phyloP scores from a whole-genome alignment of 2,329 filamentous ascomycete genomes.

The Aspergillus eucalypticola region DNA sequence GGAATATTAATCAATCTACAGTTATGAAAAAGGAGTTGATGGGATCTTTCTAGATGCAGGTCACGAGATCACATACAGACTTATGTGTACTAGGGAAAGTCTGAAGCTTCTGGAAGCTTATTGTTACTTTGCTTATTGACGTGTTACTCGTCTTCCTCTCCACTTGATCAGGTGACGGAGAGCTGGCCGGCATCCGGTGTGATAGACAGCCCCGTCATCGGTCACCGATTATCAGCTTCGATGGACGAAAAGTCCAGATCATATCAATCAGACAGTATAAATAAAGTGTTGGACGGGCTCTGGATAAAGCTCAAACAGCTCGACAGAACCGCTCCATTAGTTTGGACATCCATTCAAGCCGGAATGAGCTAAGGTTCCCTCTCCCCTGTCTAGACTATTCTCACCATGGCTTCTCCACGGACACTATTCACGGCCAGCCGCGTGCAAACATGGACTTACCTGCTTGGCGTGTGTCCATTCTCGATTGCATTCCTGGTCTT shows the following conservation, averaged over 20 bases:
- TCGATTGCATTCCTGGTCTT: constrained; percentile 67
- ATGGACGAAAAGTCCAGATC: no score
- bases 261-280: no score
- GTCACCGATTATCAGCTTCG: constrained; percentile 1
- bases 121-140: no score
- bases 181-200: background rate
- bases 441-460: constrained; percentile 60
- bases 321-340: background rate
- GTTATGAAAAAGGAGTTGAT: no score
- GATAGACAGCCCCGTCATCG: background rate
- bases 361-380: background rate
- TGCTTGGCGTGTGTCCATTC: constrained; percentile 64
- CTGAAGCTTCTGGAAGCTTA: no score
- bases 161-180: constrained; percentile 20
- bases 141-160: background rate
- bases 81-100: no score
- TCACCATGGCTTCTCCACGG: constrained; percentile 31
- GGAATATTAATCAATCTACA: background rate
- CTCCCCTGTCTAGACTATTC: background rate
- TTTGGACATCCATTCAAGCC: background rate
- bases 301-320: background rate
- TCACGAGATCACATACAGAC: no score
- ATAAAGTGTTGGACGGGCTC: background rate
- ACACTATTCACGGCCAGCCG: constrained; percentile 58
- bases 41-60: no score